Percentiles rank a stretch among this genome's conserved stretches.
Evolutionary conservation across 768 basidiomycete genomes (phyloP).

Genomic region (Boletus fagicola): DNA sequence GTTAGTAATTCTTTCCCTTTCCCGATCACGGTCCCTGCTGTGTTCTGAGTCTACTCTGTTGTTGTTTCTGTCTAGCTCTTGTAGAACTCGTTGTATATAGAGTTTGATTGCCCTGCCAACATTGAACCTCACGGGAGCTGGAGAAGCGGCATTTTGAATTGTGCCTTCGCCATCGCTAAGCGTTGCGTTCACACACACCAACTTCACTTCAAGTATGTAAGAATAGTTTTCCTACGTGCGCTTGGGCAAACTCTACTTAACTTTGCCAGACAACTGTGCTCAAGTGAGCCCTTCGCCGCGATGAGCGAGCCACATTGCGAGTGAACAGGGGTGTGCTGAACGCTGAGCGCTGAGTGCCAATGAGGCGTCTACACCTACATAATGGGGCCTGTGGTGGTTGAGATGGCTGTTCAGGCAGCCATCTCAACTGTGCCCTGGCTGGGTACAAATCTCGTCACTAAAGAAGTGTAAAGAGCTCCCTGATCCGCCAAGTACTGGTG

Average conservation of each 20-base stretch:
- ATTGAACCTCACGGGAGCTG: too few relatives aligned
- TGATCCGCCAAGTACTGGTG: background rate
- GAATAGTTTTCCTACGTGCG: background rate
- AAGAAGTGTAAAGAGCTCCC: background rate
- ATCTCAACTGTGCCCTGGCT: background rate
- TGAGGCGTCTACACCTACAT: background rate
- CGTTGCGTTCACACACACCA: background rate
- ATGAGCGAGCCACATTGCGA: too few relatives aligned
- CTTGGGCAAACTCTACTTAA: too few relatives aligned
- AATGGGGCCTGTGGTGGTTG: background rate
- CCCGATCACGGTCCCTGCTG: background rate
- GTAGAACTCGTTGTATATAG: conserved; percentile 10
- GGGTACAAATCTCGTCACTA: background rate
- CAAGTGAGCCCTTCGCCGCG: too few relatives aligned
- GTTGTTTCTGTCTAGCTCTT: conserved; percentile 8
- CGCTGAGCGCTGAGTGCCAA: background rate
- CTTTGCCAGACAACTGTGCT: too few relatives aligned
- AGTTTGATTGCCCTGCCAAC: background rate
- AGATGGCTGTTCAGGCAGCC: background rate
- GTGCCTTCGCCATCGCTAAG: background rate
- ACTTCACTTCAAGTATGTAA: background rate
- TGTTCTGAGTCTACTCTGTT: background rate
- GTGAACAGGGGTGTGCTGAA: background rate
- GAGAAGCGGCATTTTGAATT: background rate
- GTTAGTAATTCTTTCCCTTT: background rate